Percentiles rank a stretch among this genome's conserved stretches.
Evolutionary conservation across 257 asterid genomes (phyloP).

Genomic region (Lycium ferocissimum): DNA sequence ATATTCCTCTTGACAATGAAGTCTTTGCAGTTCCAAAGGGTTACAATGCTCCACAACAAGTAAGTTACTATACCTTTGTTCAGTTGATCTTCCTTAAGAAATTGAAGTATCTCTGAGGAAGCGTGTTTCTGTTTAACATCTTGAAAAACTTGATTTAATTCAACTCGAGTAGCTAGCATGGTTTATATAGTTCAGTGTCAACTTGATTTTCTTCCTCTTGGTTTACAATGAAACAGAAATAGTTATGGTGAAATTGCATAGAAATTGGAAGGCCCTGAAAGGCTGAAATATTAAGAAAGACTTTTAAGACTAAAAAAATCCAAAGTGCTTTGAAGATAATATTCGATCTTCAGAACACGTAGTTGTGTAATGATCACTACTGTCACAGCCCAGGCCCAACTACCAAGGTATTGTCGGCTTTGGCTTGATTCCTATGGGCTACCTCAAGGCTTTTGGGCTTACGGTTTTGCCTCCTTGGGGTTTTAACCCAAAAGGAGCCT

Average conservation of each 20-base stretch:
- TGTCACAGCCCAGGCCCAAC: neutral
- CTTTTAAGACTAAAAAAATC: no score
- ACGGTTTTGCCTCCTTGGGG: neutral
- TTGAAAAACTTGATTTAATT: neutral
- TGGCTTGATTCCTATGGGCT: neutral
- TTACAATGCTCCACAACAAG: conserved; percentile 92
- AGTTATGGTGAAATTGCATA: neutral
- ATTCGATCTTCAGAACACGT: neutral
- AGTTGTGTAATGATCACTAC: neutral
- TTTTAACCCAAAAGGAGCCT: neutral
- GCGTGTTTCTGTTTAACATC: neutral
- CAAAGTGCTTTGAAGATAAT: neutral
- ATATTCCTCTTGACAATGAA: conserved; percentile 87
- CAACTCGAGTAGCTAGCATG: neutral
- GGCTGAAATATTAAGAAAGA: no score
- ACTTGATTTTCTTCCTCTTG: neutral
- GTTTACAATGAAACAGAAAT: neutral
- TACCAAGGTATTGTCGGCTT: neutral
- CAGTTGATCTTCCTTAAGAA: neutral
- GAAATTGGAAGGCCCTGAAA: no score
- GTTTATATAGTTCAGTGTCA: neutral
- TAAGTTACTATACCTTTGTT: conserved; percentile 41
- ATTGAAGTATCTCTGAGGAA: neutral
- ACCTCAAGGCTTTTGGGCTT: neutral
- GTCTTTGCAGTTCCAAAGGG: conserved; percentile 87